Evolutionary conservation across 2,329 filamentous ascomycete species (phyloP).

Genomic region (Fragosphaeria purpurea): DNA sequence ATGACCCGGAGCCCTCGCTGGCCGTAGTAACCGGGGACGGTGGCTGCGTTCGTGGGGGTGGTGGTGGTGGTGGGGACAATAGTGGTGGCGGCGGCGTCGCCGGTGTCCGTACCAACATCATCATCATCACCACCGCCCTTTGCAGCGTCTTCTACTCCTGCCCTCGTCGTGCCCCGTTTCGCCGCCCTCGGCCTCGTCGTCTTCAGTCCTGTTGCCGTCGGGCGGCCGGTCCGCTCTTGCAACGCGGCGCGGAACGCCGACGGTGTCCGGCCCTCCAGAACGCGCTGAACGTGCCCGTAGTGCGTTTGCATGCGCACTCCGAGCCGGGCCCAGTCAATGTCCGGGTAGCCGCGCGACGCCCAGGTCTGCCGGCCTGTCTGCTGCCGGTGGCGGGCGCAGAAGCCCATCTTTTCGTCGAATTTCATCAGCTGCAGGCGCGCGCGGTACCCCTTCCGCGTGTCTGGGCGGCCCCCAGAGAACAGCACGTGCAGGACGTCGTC

Average conservation of each 20-base stretch:
- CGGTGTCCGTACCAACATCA: conserved; percentile 12
- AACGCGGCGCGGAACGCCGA: conserved; percentile 54
- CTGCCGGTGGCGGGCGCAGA: conserved; percentile 55
- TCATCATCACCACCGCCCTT: conserved; percentile 45
- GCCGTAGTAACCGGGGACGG: conserved; percentile 77
- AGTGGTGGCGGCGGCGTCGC: background rate
- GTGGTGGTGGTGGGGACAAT: background rate
- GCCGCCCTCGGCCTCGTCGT: conserved; percentile 38
- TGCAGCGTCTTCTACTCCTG: too few relatives aligned
- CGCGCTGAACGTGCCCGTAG: conserved; percentile 41
- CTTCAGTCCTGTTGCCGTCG: too few relatives aligned
- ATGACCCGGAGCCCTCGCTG: conserved; percentile 61
- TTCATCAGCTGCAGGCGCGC: conserved; percentile 27
- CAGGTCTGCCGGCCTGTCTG: conserved; percentile 40
- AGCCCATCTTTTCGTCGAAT: conserved; percentile 48
- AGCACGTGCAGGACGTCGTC: conserved; percentile 35
- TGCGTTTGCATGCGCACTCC: conserved; percentile 48
- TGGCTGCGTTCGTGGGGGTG: conserved; percentile 41
- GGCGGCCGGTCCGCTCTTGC: conserved; percentile 24
- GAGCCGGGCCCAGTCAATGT: conserved; percentile 58
- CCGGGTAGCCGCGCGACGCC: conserved; percentile 51
- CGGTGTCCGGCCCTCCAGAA: conserved; percentile 45
- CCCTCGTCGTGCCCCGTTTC: conserved; percentile 10
- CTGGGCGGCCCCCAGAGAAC: background rate
- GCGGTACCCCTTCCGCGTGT: background rate